These are phyloP conservation scores for Solanum paucissectum DNA, from an alignment of 257 asterid genomes.

Conservation along the genomic window DNA sequence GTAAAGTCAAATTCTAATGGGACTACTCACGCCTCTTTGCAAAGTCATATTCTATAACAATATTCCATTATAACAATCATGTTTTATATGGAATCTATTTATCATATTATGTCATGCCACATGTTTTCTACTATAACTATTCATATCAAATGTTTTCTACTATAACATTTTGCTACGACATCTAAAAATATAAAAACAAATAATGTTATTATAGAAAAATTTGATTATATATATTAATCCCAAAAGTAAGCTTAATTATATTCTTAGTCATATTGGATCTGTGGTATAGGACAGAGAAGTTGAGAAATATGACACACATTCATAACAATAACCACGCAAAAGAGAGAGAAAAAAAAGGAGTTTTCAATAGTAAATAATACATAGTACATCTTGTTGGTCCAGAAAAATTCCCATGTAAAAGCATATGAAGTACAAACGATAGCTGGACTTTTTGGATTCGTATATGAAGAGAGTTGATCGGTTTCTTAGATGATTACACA, in stretches of 20 bases:
- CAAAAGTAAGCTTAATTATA: not conserved
- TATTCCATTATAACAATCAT: not conserved
- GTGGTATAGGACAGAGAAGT: not conserved
- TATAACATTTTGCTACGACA: not conserved
- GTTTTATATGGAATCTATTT: not conserved
- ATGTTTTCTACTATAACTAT: not conserved
- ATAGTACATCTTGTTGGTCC: not conserved
- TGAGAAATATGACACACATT: not conserved
- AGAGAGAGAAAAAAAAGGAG: not conserved
- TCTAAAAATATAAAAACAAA: not conserved
- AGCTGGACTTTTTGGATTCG: not conserved
- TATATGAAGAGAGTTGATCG: not conserved
- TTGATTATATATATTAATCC: not conserved
- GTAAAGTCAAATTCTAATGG: not conserved
- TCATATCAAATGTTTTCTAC: not conserved
- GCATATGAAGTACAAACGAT: not conserved
- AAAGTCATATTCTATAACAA: not conserved
- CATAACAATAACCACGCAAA: not conserved
- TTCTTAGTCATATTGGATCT: not conserved
- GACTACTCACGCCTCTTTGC: fast-evolving
- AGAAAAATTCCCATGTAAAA: not conserved
- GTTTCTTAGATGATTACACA: too few relatives aligned
- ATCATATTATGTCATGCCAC: not conserved
- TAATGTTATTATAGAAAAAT: not conserved
- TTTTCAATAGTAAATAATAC: not conserved